Evolutionary conservation across 1,284 basidiomycete genomes (phyloP).

Genomic region (Tetrapyrgos nigripes): DNA sequence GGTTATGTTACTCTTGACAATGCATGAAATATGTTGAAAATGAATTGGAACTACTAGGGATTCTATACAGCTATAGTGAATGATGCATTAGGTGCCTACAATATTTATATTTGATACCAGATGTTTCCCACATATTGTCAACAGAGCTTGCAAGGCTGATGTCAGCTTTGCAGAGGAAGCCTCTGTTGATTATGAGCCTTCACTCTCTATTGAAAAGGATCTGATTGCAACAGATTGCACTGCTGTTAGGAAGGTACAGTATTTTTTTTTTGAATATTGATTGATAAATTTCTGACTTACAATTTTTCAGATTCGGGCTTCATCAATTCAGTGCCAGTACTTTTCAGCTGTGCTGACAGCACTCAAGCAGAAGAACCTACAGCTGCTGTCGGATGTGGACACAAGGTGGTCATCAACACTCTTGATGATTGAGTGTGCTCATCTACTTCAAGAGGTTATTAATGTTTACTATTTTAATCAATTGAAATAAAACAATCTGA

Average conservation of each 20-base stretch:
- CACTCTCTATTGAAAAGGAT: background rate
- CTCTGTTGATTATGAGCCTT: background rate
- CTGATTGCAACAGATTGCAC: background rate
- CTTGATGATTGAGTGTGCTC: background rate
- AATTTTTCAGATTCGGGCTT: background rate
- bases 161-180: background rate
- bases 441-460: background rate
- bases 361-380: background rate
- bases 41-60: no score
- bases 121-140: background rate
- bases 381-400: background rate
- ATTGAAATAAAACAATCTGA: background rate
- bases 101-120: background rate
- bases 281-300: no score
- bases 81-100: no score
- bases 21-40: no score
- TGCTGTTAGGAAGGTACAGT: background rate
- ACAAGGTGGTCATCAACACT: background rate
- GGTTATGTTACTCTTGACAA: no score
- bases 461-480: background rate
- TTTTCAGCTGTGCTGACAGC: background rate
- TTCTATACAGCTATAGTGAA: no score
- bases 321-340: background rate
- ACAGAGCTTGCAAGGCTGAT: background rate
- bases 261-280: background rate